These are phyloP conservation scores for Brassica juncea DNA, from an alignment of 345 rosid genomes.

Conservation along the genomic window DNA sequence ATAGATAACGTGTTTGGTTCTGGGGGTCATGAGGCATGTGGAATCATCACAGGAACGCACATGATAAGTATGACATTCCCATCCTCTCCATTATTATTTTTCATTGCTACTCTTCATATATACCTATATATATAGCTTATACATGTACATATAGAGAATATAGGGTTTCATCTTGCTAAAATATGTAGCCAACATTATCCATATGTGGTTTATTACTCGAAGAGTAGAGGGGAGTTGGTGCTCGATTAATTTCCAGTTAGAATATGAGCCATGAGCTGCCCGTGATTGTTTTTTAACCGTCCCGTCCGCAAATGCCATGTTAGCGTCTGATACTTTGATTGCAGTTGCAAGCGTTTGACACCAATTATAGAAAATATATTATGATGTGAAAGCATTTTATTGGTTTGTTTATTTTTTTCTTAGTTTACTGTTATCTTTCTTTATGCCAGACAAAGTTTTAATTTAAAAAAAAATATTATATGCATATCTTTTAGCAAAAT, in stretches of 20 bases:
- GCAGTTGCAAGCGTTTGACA: background rate
- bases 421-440: background rate
- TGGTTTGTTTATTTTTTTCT: background rate
- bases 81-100: constrained; percentile 36
- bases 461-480: background rate
- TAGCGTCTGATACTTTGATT: background rate
- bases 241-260: background rate
- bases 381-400: background rate
- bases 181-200: background rate
- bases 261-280: constrained; percentile 1
- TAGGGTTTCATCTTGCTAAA: background rate
- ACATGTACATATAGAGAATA: background rate
- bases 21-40: constrained; percentile 42
- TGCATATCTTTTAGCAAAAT: background rate
- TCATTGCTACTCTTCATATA: constrained; percentile 13
- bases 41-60: constrained; percentile 33
- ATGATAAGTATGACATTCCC: constrained; percentile 37
- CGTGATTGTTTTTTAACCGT: background rate
- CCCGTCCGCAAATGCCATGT: background rate
- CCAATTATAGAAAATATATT: background rate
- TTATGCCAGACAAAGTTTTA: background rate
- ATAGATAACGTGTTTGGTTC: constrained; percentile 18
- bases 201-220: background rate
- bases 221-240: background rate
- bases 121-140: background rate